Conservation (phyloP, 169 alveolate genomes). For the Plasmodium blacklocki region DNA sequence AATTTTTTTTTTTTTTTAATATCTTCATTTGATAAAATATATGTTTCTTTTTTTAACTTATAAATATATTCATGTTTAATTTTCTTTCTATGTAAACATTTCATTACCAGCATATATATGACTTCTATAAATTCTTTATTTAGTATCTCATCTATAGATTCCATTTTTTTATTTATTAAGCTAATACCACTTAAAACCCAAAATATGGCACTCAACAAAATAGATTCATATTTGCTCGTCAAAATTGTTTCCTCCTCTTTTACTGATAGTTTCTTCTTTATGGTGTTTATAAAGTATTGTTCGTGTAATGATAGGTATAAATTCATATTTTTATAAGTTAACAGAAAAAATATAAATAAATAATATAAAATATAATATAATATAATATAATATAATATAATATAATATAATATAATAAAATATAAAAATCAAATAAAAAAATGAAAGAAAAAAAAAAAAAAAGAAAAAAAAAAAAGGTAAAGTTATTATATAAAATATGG, state of each 20-base stretch:
- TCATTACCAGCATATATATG: slow-evolving; percentile 43
- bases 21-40: slow-evolving; percentile 36
- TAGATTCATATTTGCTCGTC: slow-evolving; percentile 49
- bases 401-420: too few species aligned
- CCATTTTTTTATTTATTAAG: slow-evolving; percentile 27
- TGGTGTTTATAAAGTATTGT: slow-evolving; percentile 46
- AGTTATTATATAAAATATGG: neutral
- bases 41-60: slow-evolving; percentile 40
- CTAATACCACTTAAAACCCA: slow-evolving; percentile 61
- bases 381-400: neutral
- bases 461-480: neutral
- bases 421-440: too few species aligned
- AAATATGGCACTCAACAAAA: slow-evolving; percentile 51
- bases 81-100: slow-evolving; percentile 49
- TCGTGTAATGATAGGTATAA: slow-evolving; percentile 39
- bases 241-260: neutral
- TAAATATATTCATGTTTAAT: slow-evolving; percentile 44
- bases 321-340: slow-evolving; percentile 19
- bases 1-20: slow-evolving; percentile 50
- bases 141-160: slow-evolving; percentile 21
- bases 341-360: neutral
- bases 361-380: slow-evolving; percentile 2
- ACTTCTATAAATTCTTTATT: slow-evolving; percentile 33
- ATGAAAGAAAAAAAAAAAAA: neutral
- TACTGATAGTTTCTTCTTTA: slow-evolving; percentile 30